These are phyloP conservation scores for Erucastrum elatum DNA, from an alignment of 345 rosid species.

Conservation along the genomic window DNA sequence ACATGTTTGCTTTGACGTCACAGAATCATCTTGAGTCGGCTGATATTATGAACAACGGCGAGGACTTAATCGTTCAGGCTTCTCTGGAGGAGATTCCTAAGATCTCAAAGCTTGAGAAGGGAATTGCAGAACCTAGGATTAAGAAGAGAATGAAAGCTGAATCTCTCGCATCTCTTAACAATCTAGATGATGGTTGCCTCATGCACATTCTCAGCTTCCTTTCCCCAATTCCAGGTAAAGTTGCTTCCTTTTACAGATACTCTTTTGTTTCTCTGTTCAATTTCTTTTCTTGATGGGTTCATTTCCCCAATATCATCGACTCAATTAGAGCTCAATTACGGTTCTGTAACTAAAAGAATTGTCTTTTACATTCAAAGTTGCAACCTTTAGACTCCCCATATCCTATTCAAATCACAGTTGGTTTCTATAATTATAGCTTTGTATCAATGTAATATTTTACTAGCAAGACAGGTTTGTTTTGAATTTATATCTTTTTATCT, in stretches of 20 bases:
- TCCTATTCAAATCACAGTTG: background rate
- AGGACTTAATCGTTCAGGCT: constrained; percentile 27
- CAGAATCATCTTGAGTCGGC: constrained; percentile 15
- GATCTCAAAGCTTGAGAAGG: no score
- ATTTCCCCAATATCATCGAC: no score
- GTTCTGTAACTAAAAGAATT: background rate
- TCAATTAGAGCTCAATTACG: no score
- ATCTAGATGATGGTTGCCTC: no score
- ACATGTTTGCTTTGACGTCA: constrained; percentile 27
- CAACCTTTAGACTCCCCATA: background rate
- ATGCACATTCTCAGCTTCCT: constrained; percentile 94
- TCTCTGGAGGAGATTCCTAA: constrained; percentile 32
- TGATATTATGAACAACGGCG: constrained; percentile 26
- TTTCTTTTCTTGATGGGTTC: no score
- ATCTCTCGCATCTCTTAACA: no score
- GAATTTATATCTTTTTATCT: constrained; percentile 2
- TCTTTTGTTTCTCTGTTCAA: no score
- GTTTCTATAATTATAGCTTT: no score
- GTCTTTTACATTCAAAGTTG: background rate
- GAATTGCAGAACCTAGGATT: no score
- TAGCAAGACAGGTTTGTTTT: background rate
- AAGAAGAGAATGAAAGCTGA: no score
- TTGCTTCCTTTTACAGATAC: no score
- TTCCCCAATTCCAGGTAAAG: constrained; percentile 81
- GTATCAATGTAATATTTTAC: background rate